These are phyloP conservation scores for Lodderomyces elongisporus DNA, from an alignment of 1,139 yeast species.

Conservation along the genomic window DNA sequence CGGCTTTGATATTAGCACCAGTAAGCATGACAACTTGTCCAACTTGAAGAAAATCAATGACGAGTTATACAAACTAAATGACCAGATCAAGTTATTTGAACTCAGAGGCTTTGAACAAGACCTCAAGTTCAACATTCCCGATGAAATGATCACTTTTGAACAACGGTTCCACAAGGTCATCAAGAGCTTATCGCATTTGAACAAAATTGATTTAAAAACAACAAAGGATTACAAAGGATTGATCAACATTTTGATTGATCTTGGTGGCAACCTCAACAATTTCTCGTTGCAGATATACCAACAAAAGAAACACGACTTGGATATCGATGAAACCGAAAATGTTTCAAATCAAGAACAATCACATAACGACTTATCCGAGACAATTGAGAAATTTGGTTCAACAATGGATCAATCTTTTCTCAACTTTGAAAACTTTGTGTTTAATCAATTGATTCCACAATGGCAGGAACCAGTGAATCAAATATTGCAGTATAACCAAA, in stretches of 20 bases:
- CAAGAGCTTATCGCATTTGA: conserved; percentile 28
- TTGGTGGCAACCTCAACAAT: conserved; percentile 46
- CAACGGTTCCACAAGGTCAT: conserved; percentile 30
- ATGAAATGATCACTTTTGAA: conserved; percentile 32
- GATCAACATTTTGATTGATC: conserved; percentile 32
- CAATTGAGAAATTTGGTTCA: conserved; percentile 44
- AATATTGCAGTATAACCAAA: conserved; percentile 34
- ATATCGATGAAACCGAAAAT: background rate
- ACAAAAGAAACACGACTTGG: conserved; percentile 12
- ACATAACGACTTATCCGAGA: conserved; percentile 19
- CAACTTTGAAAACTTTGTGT: conserved; percentile 36
- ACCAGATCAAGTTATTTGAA: conserved; percentile 32
- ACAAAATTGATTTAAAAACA: conserved; percentile 30
- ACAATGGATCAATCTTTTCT: conserved; percentile 40
- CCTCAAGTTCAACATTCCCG: conserved; percentile 29
- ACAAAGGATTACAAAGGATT: conserved; percentile 27
- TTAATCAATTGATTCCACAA: conserved; percentile 32
- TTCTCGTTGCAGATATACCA: conserved; percentile 43
- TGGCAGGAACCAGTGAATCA: conserved; percentile 48
- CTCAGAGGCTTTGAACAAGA: conserved; percentile 18
- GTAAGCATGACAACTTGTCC: conserved; percentile 29
- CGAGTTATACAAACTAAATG: conserved; percentile 31
- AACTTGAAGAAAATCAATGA: conserved; percentile 32
- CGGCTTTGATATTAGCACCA: conserved; percentile 32
- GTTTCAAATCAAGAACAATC: conserved; percentile 16